These are phyloP conservation scores for Cercospora brassicicola DNA, from an alignment of 2,329 filamentous ascomycete species.

Conservation along the genomic window DNA sequence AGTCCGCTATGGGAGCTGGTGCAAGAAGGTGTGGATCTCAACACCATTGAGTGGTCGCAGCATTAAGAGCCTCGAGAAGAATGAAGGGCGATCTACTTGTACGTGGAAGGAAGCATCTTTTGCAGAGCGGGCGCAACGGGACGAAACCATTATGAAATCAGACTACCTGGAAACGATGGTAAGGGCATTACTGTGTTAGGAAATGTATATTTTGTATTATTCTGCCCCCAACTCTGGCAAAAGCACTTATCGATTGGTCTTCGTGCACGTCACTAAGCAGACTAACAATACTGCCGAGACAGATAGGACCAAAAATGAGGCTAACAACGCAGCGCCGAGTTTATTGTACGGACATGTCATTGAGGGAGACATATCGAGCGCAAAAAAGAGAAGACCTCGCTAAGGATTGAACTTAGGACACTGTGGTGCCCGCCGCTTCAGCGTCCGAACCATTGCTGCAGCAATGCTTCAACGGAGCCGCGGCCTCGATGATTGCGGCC, in stretches of 20 bases:
- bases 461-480: background rate
- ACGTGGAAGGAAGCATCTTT: background rate
- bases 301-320: background rate
- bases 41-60: slow-evolving; percentile 98
- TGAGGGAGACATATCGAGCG: background rate
- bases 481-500: background rate
- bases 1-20: slow-evolving; percentile 97
- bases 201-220: background rate
- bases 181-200: background rate
- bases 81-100: background rate
- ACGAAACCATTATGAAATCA: background rate
- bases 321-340: background rate
- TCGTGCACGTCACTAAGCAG: background rate
- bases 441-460: background rate
- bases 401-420: background rate
- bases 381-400: background rate
- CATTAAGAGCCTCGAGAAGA: slow-evolving; percentile 60
- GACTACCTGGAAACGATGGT: background rate
- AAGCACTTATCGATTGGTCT: background rate
- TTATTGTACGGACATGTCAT: background rate
- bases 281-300: background rate
- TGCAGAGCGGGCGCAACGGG: slow-evolving; percentile 1
- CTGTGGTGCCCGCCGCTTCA: background rate
- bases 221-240: background rate
- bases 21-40: slow-evolving; percentile 91